Evolutionary conservation across 2,329 filamentous ascomycete species (phyloP), one percentile per base, ranked within the genome.

Genomic region (Alternaria gaisen): DNA sequence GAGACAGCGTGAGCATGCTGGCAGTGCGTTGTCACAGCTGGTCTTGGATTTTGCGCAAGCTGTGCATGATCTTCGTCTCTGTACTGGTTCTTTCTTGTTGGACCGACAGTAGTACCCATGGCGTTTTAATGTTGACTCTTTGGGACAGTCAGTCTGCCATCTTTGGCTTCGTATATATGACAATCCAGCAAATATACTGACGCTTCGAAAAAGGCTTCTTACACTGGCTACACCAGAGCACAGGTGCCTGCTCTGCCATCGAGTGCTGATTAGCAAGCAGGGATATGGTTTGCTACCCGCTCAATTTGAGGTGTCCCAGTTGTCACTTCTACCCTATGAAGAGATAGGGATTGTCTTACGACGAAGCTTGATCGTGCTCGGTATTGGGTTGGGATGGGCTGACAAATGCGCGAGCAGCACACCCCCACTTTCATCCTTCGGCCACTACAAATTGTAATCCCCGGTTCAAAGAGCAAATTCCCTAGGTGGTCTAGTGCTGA

Each of bases 1-100:
- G 4, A 5, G 18, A n/a, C 60, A 59, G 16, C 52, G 51, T 32
- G 56, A 48, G 47, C 60, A 59, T 30, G 5, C 18, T 2, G 52
- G 46, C 6, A 53, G n/a, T 16, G 16, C 22, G 6, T 55, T 58
- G 41, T 53, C 34, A 16, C 60, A 62, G 18, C 46, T 42, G 12
- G 41, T 41, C 42, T 62, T 62, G 3, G 60, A 26, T 38, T 51
- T 38, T 28, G 52, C 60, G 28, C 60, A 62, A 3, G 56, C 41
- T 18, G 36, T 18, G 9, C 60, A 62, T n/a, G 60, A 58, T 26
- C 60, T 46, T 18, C 40, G 52, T 46, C 40, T 54, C 20, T 10
- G 28, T 10, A 46, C 38, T 28, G 52, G 11, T 38, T 18, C 41
- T 28, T 14, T 54, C 16, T 14, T 38, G 2, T 46, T 46, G 7